These are phyloP conservation scores for Vaccinium macrocarpon DNA, from an alignment of 148 eudicot species.

Conservation along the genomic window DNA sequence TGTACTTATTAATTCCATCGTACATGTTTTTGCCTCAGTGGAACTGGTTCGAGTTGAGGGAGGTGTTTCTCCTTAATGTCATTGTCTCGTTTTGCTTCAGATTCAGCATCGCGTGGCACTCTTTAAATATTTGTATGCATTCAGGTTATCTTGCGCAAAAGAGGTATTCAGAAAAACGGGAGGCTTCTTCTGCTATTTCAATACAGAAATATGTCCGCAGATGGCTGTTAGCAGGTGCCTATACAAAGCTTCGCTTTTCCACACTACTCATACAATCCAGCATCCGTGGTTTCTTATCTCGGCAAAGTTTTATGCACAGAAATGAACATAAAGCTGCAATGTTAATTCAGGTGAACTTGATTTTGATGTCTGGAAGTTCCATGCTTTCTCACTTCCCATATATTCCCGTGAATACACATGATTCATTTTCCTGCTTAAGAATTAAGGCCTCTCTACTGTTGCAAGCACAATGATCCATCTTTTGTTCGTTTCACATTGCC, in stretches of 20 bases:
- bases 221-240: conserved; percentile 62
- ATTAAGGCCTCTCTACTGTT: background rate
- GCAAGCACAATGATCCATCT: background rate
- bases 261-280: conserved; percentile 57
- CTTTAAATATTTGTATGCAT: conserved; percentile 17
- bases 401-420: background rate
- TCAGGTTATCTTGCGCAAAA: conserved; percentile 72
- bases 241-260: conserved; percentile 43
- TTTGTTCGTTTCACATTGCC: background rate
- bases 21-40: background rate
- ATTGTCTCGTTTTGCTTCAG: conserved; percentile 1
- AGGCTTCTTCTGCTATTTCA: conserved; percentile 60
- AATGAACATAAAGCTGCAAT: conserved; percentile 77
- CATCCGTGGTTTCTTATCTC: conserved; percentile 67
- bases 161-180: conserved; percentile 41
- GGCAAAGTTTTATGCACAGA: conserved; percentile 52
- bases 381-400: background rate
- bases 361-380: background rate
- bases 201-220: conserved; percentile 68
- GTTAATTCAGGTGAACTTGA: conserved; percentile 64
- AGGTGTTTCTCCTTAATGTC: background rate
- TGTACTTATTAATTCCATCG: background rate
- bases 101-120: background rate
- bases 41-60: background rate
- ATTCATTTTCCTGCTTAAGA: background rate